Conservation (phyloP, 257 asterid genomes). For the Haberlea rhodopensis region DNA sequence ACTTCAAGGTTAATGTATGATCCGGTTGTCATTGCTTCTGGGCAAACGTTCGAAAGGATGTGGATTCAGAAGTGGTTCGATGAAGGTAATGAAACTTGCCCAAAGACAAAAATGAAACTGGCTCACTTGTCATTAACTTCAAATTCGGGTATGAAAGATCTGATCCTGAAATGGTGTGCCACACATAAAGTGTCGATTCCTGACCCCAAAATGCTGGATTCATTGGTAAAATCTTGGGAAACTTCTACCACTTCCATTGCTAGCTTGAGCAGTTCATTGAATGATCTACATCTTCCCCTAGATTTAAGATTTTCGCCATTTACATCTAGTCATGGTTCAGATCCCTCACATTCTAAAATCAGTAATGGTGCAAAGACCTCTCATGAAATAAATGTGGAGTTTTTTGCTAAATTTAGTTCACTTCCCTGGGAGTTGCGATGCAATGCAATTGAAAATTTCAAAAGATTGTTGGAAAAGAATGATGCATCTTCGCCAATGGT, state of each 20-base stretch:
- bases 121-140: slow-evolving; percentile 50
- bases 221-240: slow-evolving; percentile 38
- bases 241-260: slow-evolving; percentile 48
- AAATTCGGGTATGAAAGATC: slow-evolving; percentile 54
- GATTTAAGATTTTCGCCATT: slow-evolving; percentile 36
- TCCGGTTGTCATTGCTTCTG: slow-evolving; percentile 85
- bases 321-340: slow-evolving; percentile 30
- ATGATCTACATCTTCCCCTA: slow-evolving; percentile 36
- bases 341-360: slow-evolving; percentile 25
- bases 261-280: slow-evolving; percentile 44
- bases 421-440: slow-evolving; percentile 72
- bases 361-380: slow-evolving; percentile 20
- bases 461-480: slow-evolving; percentile 33
- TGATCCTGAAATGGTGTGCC: slow-evolving; percentile 63
- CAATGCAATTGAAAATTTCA: slow-evolving; percentile 46
- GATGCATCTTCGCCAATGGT: slow-evolving; percentile 34
- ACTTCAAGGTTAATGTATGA: slow-evolving; percentile 76
- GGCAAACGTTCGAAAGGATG: slow-evolving; percentile 73
- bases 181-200: slow-evolving; percentile 39
- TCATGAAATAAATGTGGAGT: slow-evolving; percentile 34
- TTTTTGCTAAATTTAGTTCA: slow-evolving; percentile 39
- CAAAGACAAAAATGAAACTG: slow-evolving; percentile 53
- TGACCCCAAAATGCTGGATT: slow-evolving; percentile 41
- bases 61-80: slow-evolving; percentile 91
- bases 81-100: slow-evolving; percentile 72